Evolutionary conservation across 352 stramenopile genomes (phyloP).

Genomic region (Phytopythium chamaehyphon): DNA sequence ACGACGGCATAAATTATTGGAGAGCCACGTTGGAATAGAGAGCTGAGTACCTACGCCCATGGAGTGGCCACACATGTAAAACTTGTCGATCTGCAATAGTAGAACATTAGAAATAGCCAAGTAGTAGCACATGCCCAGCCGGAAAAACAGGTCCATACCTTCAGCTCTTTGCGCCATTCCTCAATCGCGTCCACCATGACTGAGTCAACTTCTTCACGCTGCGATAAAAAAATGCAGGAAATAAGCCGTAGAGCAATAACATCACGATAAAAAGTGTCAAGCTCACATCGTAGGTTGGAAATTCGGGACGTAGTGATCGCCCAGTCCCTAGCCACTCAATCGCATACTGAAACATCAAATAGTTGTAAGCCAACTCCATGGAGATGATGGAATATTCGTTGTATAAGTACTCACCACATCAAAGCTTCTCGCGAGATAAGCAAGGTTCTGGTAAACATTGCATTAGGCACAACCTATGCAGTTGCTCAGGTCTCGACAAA

Average conservation of each 20-base stretch:
- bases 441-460: slow-evolving; percentile 41
- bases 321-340: slow-evolving; percentile 68
- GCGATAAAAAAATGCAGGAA: background rate
- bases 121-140: background rate
- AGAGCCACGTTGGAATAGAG: background rate
- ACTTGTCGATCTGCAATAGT: slow-evolving; percentile 41
- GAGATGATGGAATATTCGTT: background rate
- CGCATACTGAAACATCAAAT: slow-evolving; percentile 36
- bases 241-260: background rate
- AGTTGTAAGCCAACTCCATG: background rate
- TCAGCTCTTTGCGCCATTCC: slow-evolving; percentile 52
- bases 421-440: slow-evolving; percentile 48
- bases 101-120: background rate
- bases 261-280: background rate
- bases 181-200: slow-evolving; percentile 60
- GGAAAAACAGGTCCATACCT: slow-evolving; percentile 16
- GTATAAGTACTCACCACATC: slow-evolving; percentile 36
- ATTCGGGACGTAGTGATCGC: slow-evolving; percentile 54
- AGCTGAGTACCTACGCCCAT: slow-evolving; percentile 37
- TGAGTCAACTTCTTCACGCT: slow-evolving; percentile 58
- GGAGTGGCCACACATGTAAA: slow-evolving; percentile 58
- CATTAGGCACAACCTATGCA: slow-evolving; percentile 2
- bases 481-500: background rate
- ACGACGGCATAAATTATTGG: background rate
- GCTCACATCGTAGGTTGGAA: slow-evolving; percentile 49